Conservation (phyloP, 495 filamentous ascomycete species). For the Astrocystis sublimbata region DNA sequence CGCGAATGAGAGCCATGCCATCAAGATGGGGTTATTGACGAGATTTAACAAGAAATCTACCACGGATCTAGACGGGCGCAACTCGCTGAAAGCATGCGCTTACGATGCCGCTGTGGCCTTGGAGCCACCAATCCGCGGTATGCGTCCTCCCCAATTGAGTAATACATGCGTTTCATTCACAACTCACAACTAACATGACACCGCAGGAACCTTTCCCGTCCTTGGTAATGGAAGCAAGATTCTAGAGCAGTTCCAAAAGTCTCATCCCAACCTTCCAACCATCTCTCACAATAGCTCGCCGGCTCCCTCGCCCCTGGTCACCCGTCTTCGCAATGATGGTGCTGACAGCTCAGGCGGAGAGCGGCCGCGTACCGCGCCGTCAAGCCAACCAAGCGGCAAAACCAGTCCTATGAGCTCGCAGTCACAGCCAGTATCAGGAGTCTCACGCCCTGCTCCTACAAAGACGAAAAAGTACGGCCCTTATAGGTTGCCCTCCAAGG, state of each 20-base stretch:
- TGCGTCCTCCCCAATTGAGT: conserved; percentile 28
- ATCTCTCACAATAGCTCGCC: conserved; percentile 25
- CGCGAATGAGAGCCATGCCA: not conserved
- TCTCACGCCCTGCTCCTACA: conserved; percentile 23
- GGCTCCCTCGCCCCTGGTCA: conserved; percentile 33
- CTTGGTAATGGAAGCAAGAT: conserved; percentile 32
- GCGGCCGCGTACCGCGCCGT: conserved; percentile 41
- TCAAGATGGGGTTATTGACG: conserved; percentile 47
- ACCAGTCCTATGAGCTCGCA: conserved; percentile 12
- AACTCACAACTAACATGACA: conserved; percentile 17
- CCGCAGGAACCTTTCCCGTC: conserved; percentile 36
- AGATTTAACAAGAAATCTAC: conserved; percentile 38
- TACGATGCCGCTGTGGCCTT: conserved; percentile 34
- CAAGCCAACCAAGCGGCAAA: not conserved
- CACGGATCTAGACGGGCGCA: conserved; percentile 21
- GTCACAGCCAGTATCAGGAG: conserved; percentile 19
- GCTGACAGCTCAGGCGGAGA: conserved; percentile 27
- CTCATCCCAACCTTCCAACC: conserved; percentile 30
- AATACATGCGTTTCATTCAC: conserved; percentile 23
- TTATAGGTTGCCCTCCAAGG: conserved; percentile 25
- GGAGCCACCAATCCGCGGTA: conserved; percentile 37
- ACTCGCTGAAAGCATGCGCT: conserved; percentile 30
- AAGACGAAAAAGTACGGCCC: conserved; percentile 29
- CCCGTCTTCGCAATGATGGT: conserved; percentile 20
- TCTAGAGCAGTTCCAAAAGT: conserved; percentile 32